These are phyloP conservation scores for Podaxis rugospora DNA, from an alignment of 768 basidiomycete species.

Conservation along the genomic window DNA sequence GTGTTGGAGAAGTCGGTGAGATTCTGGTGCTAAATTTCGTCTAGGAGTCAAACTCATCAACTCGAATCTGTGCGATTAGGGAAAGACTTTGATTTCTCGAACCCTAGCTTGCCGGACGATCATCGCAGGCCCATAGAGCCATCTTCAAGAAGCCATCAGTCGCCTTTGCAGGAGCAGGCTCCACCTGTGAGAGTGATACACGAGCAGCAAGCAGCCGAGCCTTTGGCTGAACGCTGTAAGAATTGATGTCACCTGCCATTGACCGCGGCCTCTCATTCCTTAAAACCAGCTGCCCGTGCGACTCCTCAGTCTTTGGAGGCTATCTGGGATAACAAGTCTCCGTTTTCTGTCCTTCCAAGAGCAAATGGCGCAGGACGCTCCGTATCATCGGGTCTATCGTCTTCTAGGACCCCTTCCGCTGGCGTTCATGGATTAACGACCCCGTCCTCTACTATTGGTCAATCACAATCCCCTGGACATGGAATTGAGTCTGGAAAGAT, in stretches of 20 bases:
- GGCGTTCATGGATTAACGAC: constrained; percentile 26
- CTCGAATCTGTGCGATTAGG: constrained; percentile 38
- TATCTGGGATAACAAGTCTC: constrained; percentile 80
- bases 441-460: constrained; percentile 20
- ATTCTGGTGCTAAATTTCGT: not conserved
- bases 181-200: constrained; percentile 14
- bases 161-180: constrained; percentile 19
- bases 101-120: constrained; percentile 30
- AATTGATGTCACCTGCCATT: not conserved
- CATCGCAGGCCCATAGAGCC: constrained; percentile 14
- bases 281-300: constrained; percentile 30
- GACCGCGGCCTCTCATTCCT: constrained; percentile 8
- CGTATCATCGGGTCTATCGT: constrained; percentile 10
- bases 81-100: constrained; percentile 89
- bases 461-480: constrained; percentile 29
- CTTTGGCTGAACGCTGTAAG: constrained; percentile 2
- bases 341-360: constrained; percentile 63
- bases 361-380: constrained; percentile 44
- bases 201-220: constrained; percentile 4
- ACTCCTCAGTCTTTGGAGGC: constrained; percentile 56
- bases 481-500: constrained; percentile 26
- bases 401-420: constrained; percentile 18
- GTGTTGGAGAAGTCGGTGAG: constrained; percentile 66
- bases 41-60: not conserved
- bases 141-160: constrained; percentile 18